Evolutionary conservation across 2,329 filamentous ascomycete species (phyloP).

Genomic region (Ambrosiella xylebori): DNA sequence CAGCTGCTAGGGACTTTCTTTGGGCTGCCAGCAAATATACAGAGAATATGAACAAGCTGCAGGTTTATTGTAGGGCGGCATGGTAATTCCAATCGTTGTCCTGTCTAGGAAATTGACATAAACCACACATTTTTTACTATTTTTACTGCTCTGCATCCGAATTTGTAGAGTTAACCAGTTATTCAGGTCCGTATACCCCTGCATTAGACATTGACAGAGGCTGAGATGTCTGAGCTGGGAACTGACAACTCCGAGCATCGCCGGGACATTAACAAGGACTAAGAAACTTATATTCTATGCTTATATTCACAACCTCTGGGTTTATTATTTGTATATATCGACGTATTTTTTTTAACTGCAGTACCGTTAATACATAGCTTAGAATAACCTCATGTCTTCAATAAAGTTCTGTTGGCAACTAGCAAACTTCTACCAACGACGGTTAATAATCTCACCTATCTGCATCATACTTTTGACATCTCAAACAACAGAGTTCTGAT

Average conservation of each 20-base stretch:
- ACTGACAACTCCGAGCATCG: neutral
- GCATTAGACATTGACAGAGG: neutral
- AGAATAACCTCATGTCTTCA: neutral
- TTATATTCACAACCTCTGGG: no score
- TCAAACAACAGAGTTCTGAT: neutral
- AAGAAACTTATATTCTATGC: no score
- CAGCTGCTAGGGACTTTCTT: no score
- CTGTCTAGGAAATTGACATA: neutral
- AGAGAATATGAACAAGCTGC: neutral
- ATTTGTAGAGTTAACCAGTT: no score
- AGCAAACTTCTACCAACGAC: neutral
- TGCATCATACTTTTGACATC: neutral
- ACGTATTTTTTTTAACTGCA: no score
- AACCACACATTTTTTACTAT: neutral
- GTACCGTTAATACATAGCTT: no score
- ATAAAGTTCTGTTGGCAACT: neutral
- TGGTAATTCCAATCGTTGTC: neutral
- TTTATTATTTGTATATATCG: no score
- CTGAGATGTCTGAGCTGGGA: neutral
- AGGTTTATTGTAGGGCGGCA: neutral
- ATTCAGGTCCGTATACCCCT: no score
- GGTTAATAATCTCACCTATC: neutral
- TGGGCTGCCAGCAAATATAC: neutral
- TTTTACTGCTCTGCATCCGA: no score
- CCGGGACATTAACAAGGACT: neutral